A percentile compares a stretch with the other conserved stretches of the same genome.
phyloP scores from a whole-genome alignment of 1,284 basidiomycete genomes.

The Vanrija pseudolonga region DNA sequence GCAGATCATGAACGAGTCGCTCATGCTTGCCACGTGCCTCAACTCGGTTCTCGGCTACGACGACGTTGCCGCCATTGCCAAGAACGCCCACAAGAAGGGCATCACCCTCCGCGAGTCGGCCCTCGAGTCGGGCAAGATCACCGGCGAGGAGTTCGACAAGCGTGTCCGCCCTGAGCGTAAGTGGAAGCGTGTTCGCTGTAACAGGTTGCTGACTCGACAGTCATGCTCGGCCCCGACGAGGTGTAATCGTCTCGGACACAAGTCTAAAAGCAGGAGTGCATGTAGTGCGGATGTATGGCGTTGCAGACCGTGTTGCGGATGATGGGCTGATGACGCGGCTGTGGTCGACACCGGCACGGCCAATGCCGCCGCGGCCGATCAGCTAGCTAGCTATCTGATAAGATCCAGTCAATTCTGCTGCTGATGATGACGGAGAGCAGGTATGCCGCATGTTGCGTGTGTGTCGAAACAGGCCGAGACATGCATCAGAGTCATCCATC shows the following conservation, averaged over 20 bases:
- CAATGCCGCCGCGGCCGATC: no score
- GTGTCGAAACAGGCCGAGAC: no score
- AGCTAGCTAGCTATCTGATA: no score
- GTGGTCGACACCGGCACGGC: no score
- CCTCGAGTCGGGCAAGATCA: conserved; percentile 78
- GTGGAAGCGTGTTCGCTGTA: conserved; percentile 8
- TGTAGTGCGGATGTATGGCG: no score
- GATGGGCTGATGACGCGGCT: no score
- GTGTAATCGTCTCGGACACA: conserved; percentile 13
- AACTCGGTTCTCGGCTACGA: conserved; percentile 28
- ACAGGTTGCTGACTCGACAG: conserved; percentile 18
- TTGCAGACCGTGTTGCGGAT: no score
- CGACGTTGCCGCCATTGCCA: conserved; percentile 87
- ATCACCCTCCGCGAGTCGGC: conserved; percentile 91
- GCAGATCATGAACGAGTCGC: conserved; percentile 83
- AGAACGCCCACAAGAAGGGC: conserved; percentile 99
- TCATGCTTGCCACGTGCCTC: conserved; percentile 35
- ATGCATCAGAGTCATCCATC: no score
- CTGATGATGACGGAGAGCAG: no score
- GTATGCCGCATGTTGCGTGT: no score
- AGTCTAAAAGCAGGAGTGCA: no score
- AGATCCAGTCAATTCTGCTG: no score
- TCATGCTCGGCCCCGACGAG: conserved; percentile 49
- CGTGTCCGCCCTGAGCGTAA: conserved; percentile 84
- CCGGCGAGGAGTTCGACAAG: conserved; percentile 88